Base-by-base conservation (phyloP, 2,329 filamentous ascomycete species). In the Neofusicoccum ribis region DNA sequence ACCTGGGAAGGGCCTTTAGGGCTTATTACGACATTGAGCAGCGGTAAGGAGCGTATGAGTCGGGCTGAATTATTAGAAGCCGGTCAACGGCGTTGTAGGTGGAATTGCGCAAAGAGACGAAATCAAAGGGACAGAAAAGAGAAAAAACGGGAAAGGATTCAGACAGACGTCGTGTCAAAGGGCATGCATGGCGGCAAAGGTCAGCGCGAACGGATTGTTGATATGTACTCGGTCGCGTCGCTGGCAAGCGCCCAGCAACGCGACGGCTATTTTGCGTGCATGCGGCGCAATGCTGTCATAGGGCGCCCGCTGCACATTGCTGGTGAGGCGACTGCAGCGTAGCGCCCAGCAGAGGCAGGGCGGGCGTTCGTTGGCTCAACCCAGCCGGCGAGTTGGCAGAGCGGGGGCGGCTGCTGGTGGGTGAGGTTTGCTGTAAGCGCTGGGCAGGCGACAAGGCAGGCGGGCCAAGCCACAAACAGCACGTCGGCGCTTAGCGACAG, bases 151-250 rank as follows among this genome's bases (percentile, higher is more conserved):
- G 23, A 20, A 36, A 52, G 34, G 70, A 70, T 73, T 76, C 71
- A 78, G 71, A 70, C 72, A 69, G 31, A 50, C 66, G 58, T 70
- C 66, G 75, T 76, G 72, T 75, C 75, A 77, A 72, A 39, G 47
- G 46, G 56, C 54, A 61, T 65, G 54, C 63, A 65, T 43, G 60
- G 60, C 46, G 47, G 46, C 20, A 47, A 27, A 23, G n/a, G 23
- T 9, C 15, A n/a, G 50, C 37, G 62, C 17, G 41, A 39, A 37
- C 23, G n/a, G 27, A 17, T 49, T 58, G 62, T 49, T 64, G 62
- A 56, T 64, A 64, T 59, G 62, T 64, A 39, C 34, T 56, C 34
- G 56, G 56, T 41, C 36, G 59, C 47, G 59, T 11, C 15, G 15
- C 39, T 5, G 15, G 51, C 62, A 64, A 64, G 62, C 62, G 62